Evolutionary conservation across 2,329 filamentous ascomycete genomes (phyloP), one percentile per base, ranked within the genome.

Genomic region (Penicillium polonicum): DNA sequence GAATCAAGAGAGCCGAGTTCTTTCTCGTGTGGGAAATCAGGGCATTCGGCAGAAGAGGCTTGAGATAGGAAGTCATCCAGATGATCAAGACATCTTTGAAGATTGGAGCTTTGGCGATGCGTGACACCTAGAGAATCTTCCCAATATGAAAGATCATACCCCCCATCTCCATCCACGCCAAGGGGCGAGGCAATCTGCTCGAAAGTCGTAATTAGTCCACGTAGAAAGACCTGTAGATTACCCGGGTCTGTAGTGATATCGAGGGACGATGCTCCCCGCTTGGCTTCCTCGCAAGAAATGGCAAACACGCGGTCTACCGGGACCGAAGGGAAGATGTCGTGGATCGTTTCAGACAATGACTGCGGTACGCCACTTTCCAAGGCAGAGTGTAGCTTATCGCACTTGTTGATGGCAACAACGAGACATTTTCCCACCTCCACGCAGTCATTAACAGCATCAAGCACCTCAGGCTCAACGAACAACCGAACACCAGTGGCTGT

Each of bases 71-170:
- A 99, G 23, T 85, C 83, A 48, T 88, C 82, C 1, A 99, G 82
- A 70, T 92, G 85, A 36, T 73, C 72, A 13, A 88, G 80, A 72
- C 93, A 96, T 70, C 86, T 82, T 49, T 85, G 82, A 46, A 99
- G 82, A 52, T 97, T 86, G 72, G 91, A 84, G 51, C 89, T 85
- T 78, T 99, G 94, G 58, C 94, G 88, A 74, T 93, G 91, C 19
- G 91, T 96, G 38, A 96, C 92, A 55, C 92, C 92, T 4, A 97
- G 83, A 5, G 94, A 88, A 68, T 96, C 90, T 76, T 92, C 85
- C 79, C 90, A 87, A 61, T 90, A 85, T 4, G 83, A 82, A 12
- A 86, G 83, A 69, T 93, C 79, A 58, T 77, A 74, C 53, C 73
- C 71, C 21, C 66, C 66, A 52, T 71, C 68, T 35, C 70, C 68